A percentile compares a stretch with the other conserved stretches of the same genome.
Evolutionary conservation across 441 rosid species (phyloP).

Genomic region (Macaranga tanarius): DNA sequence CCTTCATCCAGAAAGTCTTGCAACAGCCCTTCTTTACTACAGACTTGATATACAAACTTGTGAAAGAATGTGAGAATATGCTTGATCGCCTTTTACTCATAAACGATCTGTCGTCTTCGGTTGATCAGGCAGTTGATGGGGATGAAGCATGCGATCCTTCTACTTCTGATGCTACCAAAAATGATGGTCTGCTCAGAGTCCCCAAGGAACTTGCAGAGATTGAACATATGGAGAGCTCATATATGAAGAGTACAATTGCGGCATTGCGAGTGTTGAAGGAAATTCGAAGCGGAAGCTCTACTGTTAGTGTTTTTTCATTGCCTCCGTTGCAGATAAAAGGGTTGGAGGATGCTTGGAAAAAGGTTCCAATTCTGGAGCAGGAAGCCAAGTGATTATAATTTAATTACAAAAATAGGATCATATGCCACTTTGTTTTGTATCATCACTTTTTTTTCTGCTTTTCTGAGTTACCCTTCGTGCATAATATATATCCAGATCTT

Average conservation of each 20-base stretch:
- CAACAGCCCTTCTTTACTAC: conserved; percentile 85
- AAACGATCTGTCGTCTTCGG: conserved; percentile 20
- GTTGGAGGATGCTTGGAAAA: conserved; percentile 31
- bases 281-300: conserved; percentile 79
- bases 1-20: conserved; percentile 72
- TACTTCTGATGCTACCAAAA: not conserved
- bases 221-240: conserved; percentile 57
- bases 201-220: conserved; percentile 56
- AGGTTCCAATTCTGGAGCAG: conserved; percentile 35
- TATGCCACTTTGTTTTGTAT: not conserved
- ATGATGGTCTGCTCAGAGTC: conserved; percentile 3
- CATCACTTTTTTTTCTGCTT: not conserved
- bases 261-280: conserved; percentile 72
- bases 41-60: conserved; percentile 66
- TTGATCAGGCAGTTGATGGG: conserved; percentile 18
- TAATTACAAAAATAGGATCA: not conserved
- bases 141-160: conserved; percentile 24
- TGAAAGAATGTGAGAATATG: conserved; percentile 71
- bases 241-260: conserved; percentile 68
- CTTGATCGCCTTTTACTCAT: conserved; percentile 57
- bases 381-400: conserved; percentile 21
- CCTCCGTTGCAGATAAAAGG: conserved; percentile 65
- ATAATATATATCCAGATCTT: conserved; percentile 21
- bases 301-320: conserved; percentile 73
- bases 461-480: not conserved